phyloP scores from a whole-genome alignment of 2,329 filamentous ascomycete genomes.

The Xylariomycetidae sp. region DNA sequence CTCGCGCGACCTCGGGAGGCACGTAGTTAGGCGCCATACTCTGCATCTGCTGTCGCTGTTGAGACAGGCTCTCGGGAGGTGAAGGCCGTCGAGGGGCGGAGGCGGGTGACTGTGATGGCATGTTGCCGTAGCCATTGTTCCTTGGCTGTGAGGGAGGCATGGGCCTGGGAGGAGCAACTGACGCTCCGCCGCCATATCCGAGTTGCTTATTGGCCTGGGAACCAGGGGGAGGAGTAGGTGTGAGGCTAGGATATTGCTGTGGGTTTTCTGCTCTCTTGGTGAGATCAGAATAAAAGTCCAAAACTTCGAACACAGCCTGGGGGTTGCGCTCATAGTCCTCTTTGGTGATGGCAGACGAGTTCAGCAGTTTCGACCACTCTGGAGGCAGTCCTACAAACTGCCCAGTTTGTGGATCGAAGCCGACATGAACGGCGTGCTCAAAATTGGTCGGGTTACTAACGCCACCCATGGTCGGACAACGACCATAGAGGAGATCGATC shows the following conservation, averaged over 20 bases:
- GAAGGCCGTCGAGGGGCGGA: slow-evolving; percentile 39
- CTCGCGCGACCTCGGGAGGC: slow-evolving; percentile 44
- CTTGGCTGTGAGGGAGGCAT: slow-evolving; percentile 49
- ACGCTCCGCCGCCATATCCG: slow-evolving; percentile 51
- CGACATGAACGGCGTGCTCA: slow-evolving; percentile 92
- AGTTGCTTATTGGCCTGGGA: slow-evolving; percentile 59
- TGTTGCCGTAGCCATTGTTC: slow-evolving; percentile 35
- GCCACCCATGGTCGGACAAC: slow-evolving; percentile 94
- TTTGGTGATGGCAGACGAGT: slow-evolving; percentile 94
- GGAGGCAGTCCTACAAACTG: slow-evolving; percentile 91
- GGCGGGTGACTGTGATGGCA: slow-evolving; percentile 31
- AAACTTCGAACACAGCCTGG: slow-evolving; percentile 73
- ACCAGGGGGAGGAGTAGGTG: slow-evolving; percentile 58
- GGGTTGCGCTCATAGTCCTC: slow-evolving; percentile 98
- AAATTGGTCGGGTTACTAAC: slow-evolving; percentile 99
- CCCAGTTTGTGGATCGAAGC: slow-evolving; percentile 91
- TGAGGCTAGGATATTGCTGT: slow-evolving; percentile 61
- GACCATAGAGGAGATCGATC: slow-evolving; percentile 97
- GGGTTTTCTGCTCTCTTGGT: slow-evolving; percentile 71
- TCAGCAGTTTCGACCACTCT: slow-evolving; percentile 96
- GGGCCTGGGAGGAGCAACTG: slow-evolving; percentile 66
- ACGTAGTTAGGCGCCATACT: slow-evolving; percentile 51
- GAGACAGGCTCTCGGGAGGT: slow-evolving; percentile 38
- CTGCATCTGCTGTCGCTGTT: slow-evolving; percentile 56
- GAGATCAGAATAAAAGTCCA: slow-evolving; percentile 82